phyloP scores from a whole-genome alignment of 106 monocot genomes.

The Ottelia alismoides region DNA sequence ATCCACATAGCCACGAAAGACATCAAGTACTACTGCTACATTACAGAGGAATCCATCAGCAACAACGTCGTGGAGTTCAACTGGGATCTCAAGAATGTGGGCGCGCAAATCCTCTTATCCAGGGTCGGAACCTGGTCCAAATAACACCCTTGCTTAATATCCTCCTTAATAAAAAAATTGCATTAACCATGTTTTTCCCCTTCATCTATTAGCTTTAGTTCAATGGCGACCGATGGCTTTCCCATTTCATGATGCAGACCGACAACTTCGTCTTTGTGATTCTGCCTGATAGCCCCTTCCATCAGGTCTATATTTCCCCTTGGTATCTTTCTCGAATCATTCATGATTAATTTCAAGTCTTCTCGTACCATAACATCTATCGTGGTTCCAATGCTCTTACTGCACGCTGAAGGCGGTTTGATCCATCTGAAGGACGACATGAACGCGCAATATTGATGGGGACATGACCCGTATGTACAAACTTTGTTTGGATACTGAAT shows the following conservation, averaged over 20 bases:
- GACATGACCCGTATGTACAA: too few relatives aligned
- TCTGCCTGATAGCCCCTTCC: conserved; percentile 66
- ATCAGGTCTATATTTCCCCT: conserved; percentile 55
- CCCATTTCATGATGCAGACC: conserved; percentile 58
- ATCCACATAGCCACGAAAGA: conserved; percentile 49
- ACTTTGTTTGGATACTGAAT: too few relatives aligned
- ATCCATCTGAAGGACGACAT: conserved; percentile 83
- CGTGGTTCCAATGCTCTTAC: neutral
- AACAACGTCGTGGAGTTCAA: conserved; percentile 80
- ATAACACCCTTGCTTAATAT: neutral
- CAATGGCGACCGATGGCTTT: conserved; percentile 24
- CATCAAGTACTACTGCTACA: conserved; percentile 25
- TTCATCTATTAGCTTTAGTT: conserved; percentile 27
- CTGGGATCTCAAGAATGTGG: conserved; percentile 86
- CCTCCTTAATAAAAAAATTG: too few relatives aligned
- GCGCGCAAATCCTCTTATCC: conserved; percentile 68
- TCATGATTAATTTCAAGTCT: too few relatives aligned
- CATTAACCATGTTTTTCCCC: too few relatives aligned
- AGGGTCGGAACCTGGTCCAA: too few relatives aligned
- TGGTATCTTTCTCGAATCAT: conserved; percentile 18
- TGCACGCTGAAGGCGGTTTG: conserved; percentile 34
- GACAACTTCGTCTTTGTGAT: conserved; percentile 80
- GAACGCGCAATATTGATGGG: conserved; percentile 87
- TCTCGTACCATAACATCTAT: neutral
- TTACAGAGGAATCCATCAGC: conserved; percentile 59